Evolutionary conservation across 2,329 filamentous ascomycete genomes (phyloP).

Genomic region (Colletotrichum echinochloae): DNA sequence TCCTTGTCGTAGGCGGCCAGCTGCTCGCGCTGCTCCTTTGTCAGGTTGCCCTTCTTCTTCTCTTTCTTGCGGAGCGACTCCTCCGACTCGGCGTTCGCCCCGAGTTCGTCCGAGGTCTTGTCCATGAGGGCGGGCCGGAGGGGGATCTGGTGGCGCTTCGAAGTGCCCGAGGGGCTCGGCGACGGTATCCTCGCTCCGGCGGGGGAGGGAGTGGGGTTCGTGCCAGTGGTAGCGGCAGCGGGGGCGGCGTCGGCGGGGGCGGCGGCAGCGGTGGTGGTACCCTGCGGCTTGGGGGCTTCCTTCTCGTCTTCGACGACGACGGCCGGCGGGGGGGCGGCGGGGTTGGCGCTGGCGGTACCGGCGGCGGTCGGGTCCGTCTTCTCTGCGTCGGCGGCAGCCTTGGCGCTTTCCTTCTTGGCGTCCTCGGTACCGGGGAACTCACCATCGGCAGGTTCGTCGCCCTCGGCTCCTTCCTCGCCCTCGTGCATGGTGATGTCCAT

Average conservation of each 20-base stretch:
- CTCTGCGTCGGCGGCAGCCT: conserved; percentile 52
- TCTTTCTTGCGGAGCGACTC: conserved; percentile 62
- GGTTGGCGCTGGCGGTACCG: conserved; percentile 41
- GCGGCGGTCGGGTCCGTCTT: conserved; percentile 45
- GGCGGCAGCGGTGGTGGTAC: conserved; percentile 39
- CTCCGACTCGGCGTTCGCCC: conserved; percentile 77
- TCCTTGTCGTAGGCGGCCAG: conserved; percentile 90
- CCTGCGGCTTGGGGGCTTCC: conserved; percentile 31
- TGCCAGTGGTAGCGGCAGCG: conserved; percentile 39
- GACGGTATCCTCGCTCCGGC: conserved; percentile 51
- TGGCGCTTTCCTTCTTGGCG: conserved; percentile 67
- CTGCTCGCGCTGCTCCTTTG: conserved; percentile 93
- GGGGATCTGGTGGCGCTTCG: conserved; percentile 68
- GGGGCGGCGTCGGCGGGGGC: conserved; percentile 41
- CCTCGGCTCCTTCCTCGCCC: conserved; percentile 75
- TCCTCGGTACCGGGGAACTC: conserved; percentile 70
- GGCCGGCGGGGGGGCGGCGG: conserved; percentile 49
- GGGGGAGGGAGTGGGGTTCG: conserved; percentile 47
- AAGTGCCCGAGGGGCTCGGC: conserved; percentile 53
- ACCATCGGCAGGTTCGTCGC: conserved; percentile 61
- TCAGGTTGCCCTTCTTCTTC: conserved; percentile 89
- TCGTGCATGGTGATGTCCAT: conserved; percentile 97
- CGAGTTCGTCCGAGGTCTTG: conserved; percentile 78
- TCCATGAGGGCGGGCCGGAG: conserved; percentile 90
- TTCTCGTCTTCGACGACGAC: conserved; percentile 58